Percentiles rank a stretch among this genome's conserved stretches.
Conservation (phyloP, 495 filamentous ascomycete genomes). For the Aeminium ludgeri region DNA sequence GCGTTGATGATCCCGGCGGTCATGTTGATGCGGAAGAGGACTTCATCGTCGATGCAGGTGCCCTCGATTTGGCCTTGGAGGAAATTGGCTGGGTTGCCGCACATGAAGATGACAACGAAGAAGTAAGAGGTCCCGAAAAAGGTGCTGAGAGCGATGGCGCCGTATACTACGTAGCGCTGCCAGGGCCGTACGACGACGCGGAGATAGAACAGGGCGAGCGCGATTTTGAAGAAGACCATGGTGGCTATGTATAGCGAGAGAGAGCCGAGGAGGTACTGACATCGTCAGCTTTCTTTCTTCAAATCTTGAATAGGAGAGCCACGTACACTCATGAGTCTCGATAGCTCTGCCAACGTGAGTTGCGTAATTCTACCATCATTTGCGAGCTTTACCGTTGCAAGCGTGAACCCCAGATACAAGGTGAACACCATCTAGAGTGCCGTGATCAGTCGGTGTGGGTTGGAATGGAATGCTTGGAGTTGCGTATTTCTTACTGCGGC, state of each 20-base stretch:
- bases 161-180: conserved; percentile 18
- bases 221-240: conserved; percentile 21
- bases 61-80: conserved; percentile 10
- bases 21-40: background rate
- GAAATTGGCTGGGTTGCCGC: conserved; percentile 18
- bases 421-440: conserved; percentile 5
- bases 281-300: too few species aligned
- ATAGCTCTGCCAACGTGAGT: too few species aligned
- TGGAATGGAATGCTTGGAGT: too few species aligned
- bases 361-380: background rate
- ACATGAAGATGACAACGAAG: conserved; percentile 22
- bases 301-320: background rate
- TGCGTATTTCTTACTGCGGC: conserved; percentile 12
- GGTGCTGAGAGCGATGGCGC: conserved; percentile 12
- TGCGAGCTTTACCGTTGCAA: background rate
- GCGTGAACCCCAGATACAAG: background rate
- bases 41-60: conserved; percentile 8
- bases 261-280: conserved; percentile 16
- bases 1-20: conserved; percentile 18
- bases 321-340: background rate
- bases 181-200: conserved; percentile 19
- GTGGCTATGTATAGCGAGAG: conserved; percentile 18
- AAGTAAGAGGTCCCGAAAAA: conserved; percentile 14
- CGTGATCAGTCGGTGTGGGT: background rate
- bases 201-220: conserved; percentile 23